Base-by-base conservation (phyloP, 352 stramenopile species). In the Globisporangium spinosum region DNA sequence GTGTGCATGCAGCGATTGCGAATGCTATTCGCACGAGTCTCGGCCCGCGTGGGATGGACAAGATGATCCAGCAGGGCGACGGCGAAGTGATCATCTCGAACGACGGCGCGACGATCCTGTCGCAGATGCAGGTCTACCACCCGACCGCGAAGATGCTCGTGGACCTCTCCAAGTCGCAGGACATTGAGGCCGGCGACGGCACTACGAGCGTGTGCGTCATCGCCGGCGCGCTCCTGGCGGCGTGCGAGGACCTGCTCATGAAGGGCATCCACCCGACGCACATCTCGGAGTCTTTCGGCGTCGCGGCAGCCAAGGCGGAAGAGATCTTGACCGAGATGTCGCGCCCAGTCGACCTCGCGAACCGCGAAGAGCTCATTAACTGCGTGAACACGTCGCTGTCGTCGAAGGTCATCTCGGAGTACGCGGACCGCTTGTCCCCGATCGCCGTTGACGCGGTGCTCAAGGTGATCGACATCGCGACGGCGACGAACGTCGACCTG, bases 141-240 rank as follows among this genome's bases (percentile, higher is more conserved):
- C 98, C 98, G n/a, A 98, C 97, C 25, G 98, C 98, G 57, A 99
- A 99, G 87, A 99, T 99, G 98, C 85, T 99, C 61, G 97, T 99
- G 68, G 97, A 99, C 71, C 86, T 99, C 51, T 99, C 93, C 69
- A 99, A 99, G 82, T 98, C 93, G 40, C 98, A 99, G 85, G 98
- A 99, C 74, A 99, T 99, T 73, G 97, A 99, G 79, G 98, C 97
- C 5, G 98, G 98, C 29, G 96, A 98, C 79, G 91, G 93, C 59
- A 99, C 98, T 7, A 99, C 98, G 17, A 98, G 89, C 23, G 98
- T 99, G 9, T 98, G 98, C 58, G 97, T 99, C 17, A 90, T 99
- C 65, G 98, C 97, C n/a, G 98, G 98, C 45, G 91, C 97, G n/a
- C 82, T 99, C 35, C 87, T 99, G 9, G 95, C 98, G 69, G 95